Percentiles rank a stretch among this genome's conserved stretches.
Evolutionary conservation across 257 asterid genomes (phyloP).

Genomic region (Nicotiana attenuata): DNA sequence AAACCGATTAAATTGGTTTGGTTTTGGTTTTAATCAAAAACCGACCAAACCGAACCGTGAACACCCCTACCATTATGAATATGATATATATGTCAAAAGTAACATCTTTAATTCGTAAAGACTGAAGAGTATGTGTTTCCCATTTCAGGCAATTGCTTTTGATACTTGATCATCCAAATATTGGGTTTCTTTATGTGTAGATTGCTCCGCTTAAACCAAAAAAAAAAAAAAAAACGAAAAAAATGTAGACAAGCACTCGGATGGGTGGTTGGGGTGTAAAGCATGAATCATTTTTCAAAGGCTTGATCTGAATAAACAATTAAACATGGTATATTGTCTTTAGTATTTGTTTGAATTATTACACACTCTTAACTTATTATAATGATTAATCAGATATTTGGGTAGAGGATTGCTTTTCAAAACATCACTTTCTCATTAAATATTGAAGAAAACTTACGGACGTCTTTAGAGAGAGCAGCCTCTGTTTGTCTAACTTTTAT

Average conservation of each 20-base stretch:
- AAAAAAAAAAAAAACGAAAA: too few relatives aligned
- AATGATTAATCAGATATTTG: conserved; percentile 4
- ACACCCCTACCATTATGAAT: background rate
- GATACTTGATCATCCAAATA: background rate
- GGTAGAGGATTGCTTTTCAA: background rate
- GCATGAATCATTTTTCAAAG: too few relatives aligned
- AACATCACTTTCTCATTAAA: background rate
- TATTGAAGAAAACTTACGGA: conserved; percentile 10
- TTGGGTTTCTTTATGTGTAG: too few relatives aligned
- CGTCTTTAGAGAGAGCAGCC: background rate
- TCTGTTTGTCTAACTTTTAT: too few relatives aligned
- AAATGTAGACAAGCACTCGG: too few relatives aligned
- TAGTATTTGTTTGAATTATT: background rate
- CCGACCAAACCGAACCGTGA: too few relatives aligned
- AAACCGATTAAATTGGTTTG: too few relatives aligned
- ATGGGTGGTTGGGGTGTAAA: too few relatives aligned
- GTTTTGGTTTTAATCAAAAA: too few relatives aligned
- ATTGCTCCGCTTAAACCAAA: too few relatives aligned
- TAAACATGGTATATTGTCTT: background rate
- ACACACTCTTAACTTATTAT: background rate
- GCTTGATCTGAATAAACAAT: background rate
- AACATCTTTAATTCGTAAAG: background rate
- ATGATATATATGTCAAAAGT: background rate
- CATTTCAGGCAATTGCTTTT: background rate
- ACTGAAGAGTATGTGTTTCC: background rate